Base-by-base conservation (phyloP, 2,329 filamentous ascomycete genomes). In the Cladosporium colombiae region DNA sequence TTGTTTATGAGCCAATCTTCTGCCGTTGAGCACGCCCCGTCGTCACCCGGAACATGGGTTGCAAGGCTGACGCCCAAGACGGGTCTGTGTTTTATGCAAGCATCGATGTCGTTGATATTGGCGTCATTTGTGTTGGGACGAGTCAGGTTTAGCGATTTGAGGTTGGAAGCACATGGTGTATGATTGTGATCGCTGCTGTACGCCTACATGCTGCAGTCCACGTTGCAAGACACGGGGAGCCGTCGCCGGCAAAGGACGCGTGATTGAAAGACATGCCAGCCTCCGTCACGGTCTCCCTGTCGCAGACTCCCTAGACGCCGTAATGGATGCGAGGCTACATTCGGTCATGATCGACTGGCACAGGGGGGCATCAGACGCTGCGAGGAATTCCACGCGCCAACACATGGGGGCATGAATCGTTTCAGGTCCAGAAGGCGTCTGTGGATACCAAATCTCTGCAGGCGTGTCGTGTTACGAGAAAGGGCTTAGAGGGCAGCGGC, bases 1-100 rank as follows among this genome's bases (percentile, higher is more conserved):
- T 59, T 59, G 23, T 27, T 59, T 59, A 23, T 59, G 56, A 59
- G 56, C 56, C 56, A 59, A 59, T 59, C 56, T 59, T 59, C 56
- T 59, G 56, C 33, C 23, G 23, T 59, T 40, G 23, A 59, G 56
- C 56, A 59, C 56, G 56, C 56, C 35, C 56, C 56, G 56, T 59
- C 37, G 56, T 46, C 33, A 40, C 56, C 33, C 18, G 33, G 56
- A 27, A 18, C 25, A 59, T 59, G 23, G 56, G 23, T 59, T 23
- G 33, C 27, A 59, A 25, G 56, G 56, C 56, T 59, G 56, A 59
- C n/a, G 23, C 56, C 37, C 23, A 44, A 14, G 56, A 59, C 56
- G 8, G 37, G 56, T 40, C 33, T 44, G 35, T 40, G 56, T 31
- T 13, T 21, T 16, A 29, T 7, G 37, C 55, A 57, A 40, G 31